Percentiles rank a stretch among this genome's conserved stretches.
phyloP scores from a whole-genome alignment of 306 rosid genomes.

The Cercis canadensis region DNA sequence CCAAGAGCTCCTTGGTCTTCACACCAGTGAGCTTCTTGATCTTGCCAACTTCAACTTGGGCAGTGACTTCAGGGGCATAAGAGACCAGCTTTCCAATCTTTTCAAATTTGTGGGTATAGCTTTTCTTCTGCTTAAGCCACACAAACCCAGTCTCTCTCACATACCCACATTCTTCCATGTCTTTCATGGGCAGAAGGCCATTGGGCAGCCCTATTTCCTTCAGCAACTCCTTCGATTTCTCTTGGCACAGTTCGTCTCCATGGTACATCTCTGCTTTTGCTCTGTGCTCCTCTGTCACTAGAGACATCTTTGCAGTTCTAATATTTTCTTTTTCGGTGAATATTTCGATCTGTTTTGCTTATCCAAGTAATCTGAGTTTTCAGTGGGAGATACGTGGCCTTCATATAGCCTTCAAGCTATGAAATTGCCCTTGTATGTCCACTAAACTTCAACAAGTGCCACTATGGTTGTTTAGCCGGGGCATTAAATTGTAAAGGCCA shows the following conservation, averaged over 20 bases:
- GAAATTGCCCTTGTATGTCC: slow-evolving; percentile 44
- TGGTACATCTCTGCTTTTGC: slow-evolving; percentile 68
- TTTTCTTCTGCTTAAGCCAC: slow-evolving; percentile 85
- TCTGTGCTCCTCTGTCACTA: slow-evolving; percentile 54
- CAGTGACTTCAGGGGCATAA: slow-evolving; percentile 76
- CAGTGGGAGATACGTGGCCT: slow-evolving; percentile 13
- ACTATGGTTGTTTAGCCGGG: neutral
- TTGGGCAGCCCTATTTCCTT: slow-evolving; percentile 70
- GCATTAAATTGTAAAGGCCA: neutral
- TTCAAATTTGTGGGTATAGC: slow-evolving; percentile 70
- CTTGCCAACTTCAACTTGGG: slow-evolving; percentile 56
- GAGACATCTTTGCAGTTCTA: too few species aligned
- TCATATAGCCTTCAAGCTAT: slow-evolving; percentile 44
- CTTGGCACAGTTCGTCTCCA: slow-evolving; percentile 72
- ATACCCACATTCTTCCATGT: slow-evolving; percentile 79
- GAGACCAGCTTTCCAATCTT: slow-evolving; percentile 69
- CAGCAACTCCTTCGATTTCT: slow-evolving; percentile 59
- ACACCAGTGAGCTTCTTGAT: slow-evolving; percentile 87
- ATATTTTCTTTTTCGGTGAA: neutral
- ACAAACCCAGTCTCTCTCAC: slow-evolving; percentile 73
- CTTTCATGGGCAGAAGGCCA: slow-evolving; percentile 75
- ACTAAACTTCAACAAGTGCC: slow-evolving; percentile 42
- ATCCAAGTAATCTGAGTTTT: neutral
- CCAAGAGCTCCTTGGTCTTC: slow-evolving; percentile 77
- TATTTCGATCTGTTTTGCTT: neutral